Base-by-base conservation (phyloP, 495 filamentous ascomycete species). In the Durotheca rogersii region DNA sequence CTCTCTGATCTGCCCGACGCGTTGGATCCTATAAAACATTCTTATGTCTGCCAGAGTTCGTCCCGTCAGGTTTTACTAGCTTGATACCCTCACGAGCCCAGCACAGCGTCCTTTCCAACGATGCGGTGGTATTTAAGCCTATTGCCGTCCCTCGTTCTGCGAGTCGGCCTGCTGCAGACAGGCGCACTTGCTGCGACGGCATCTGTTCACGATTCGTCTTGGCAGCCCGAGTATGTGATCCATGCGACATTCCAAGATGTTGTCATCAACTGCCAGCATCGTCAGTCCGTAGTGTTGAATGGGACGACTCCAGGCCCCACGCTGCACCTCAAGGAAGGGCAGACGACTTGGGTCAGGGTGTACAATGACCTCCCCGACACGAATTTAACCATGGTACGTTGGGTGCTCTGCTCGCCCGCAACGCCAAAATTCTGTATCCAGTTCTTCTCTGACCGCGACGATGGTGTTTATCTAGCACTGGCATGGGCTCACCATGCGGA, bases 401-500 rank as follows among this genome's bases (percentile, higher is more conserved):
- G 29, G n/a, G n/a, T n/a, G 30, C 33, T 21, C 25, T 41, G 3
- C 20, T 50, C 11, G 17, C 19, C 6, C n/a, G 19, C 10, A 11
- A 17, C 16, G 6, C 16, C 27, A 36, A 4, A 18, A 27, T 36
- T n/a, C n/a, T n/a, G n/a, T n/a, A n/a, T n/a, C n/a, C 25, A n/a
- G 32, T 27, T 29, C 21, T 9, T 16, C 35, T 60, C 40, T 65
- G 16, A 66, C 51, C 15, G 5, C 2, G n/a, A n/a, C n/a, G n/a
- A n/a, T n/a, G n/a, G n/a, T 39, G 12, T n/a, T 34, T 20, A 33
- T 37, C 9, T 37, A 82, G 79, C 81, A 84, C 48, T 84, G 79
- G 79, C 80, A 82, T 69, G 81, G 81, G 27, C 62, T 82, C 18
- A 67, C 70, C n/a, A 75, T 77, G 58, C 67, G 70, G 9, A 68